These are phyloP conservation scores for Boechera divaricarpa DNA, from an alignment of 345 rosid genomes.

Conservation along the genomic window DNA sequence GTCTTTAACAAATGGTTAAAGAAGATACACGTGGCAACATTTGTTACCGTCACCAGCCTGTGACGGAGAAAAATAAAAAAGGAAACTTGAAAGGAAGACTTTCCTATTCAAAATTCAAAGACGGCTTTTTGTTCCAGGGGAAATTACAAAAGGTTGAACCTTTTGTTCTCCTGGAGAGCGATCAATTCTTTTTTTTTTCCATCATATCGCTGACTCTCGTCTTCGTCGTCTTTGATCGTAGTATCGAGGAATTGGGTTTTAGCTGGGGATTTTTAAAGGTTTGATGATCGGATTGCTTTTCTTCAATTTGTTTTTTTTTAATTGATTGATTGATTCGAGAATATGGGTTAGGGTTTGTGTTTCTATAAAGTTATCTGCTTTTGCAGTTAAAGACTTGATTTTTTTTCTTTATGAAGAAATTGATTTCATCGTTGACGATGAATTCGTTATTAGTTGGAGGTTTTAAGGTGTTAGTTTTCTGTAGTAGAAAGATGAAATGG, in stretches of 20 bases:
- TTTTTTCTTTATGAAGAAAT: not conserved
- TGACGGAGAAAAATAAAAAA: conserved; percentile 18
- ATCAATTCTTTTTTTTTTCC: conserved; percentile 5
- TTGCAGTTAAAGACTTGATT: not conserved
- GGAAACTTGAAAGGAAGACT: not conserved
- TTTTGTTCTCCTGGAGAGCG: conserved; percentile 39
- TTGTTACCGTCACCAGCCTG: conserved; percentile 28
- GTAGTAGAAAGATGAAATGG: conserved; percentile 10
- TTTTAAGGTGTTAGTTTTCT: conserved; percentile 1
- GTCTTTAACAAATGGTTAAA: not conserved
- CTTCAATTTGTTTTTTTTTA: conserved; percentile 14
- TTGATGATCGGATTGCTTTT: conserved; percentile 24
- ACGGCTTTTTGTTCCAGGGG: conserved; percentile 32
- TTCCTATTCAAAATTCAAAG: conserved; percentile 30
- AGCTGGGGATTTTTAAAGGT: conserved; percentile 20
- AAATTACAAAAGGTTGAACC: conserved; percentile 30
- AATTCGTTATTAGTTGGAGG: not conserved
- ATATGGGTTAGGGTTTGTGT: conserved; percentile 24
- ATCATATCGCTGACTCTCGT: conserved; percentile 26
- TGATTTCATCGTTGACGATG: conserved; percentile 21
- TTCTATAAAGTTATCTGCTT: not conserved
- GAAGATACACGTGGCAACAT: conserved; percentile 26
- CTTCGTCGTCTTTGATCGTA: conserved; percentile 29
- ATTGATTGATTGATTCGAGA: conserved; percentile 19
- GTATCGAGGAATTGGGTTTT: conserved; percentile 21